These are phyloP conservation scores for Terana coerulea DNA, from an alignment of 768 basidiomycete genomes.

Conservation along the genomic window DNA sequence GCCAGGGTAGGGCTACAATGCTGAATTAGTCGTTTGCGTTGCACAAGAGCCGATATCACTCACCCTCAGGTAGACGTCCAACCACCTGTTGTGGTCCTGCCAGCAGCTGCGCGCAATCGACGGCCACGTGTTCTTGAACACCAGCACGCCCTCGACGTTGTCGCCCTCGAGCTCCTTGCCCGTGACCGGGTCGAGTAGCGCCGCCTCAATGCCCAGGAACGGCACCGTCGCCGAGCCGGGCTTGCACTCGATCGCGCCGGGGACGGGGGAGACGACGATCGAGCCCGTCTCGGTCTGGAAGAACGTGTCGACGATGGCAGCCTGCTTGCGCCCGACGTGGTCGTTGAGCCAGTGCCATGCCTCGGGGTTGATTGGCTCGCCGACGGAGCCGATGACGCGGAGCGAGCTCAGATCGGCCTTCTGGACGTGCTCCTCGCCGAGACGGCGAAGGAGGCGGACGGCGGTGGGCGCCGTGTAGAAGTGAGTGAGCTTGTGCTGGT, in stretches of 20 bases:
- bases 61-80: constrained; percentile 73
- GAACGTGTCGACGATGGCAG: constrained; percentile 91
- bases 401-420: constrained; percentile 75
- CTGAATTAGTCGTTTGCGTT: constrained; percentile 23
- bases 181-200: constrained; percentile 78
- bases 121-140: constrained; percentile 86
- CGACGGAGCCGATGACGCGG: constrained; percentile 87
- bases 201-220: constrained; percentile 92
- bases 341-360: constrained; percentile 99
- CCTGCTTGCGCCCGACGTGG: constrained; percentile 81
- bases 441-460: constrained; percentile 76
- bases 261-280: constrained; percentile 92
- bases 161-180: constrained; percentile 77
- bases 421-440: constrained; percentile 84
- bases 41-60: background rate
- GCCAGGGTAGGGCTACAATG: constrained; percentile 71
- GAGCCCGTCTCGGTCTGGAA: constrained; percentile 99
- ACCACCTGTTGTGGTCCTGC: constrained; percentile 84
- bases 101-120: constrained; percentile 92
- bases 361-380: constrained; percentile 96
- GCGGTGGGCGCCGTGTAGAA: constrained; percentile 94
- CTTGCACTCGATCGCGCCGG: constrained; percentile 93
- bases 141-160: constrained; percentile 87
- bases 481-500: constrained; percentile 89
- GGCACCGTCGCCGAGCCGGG: constrained; percentile 95